Base-by-base conservation (phyloP, 2,329 filamentous ascomycete species). In the Diplodia sapinea region DNA sequence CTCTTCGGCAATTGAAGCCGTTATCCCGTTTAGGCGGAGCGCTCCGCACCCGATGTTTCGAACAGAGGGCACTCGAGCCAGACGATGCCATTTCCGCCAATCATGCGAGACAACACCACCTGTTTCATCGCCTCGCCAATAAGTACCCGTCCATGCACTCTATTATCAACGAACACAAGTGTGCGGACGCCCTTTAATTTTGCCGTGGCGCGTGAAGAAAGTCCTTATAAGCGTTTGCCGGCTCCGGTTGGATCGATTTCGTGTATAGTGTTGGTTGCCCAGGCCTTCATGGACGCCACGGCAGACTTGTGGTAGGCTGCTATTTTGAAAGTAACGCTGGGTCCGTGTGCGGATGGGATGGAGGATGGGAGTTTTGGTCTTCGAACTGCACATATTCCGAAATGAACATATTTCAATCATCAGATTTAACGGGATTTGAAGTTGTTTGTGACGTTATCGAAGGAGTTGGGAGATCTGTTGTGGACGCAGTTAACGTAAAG, bases 51-150 rank as follows among this genome's bases (percentile, higher is more conserved):
- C 49, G 49, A 52, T n/a, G 61, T 54, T 40, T 49, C 47, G 31
- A 64, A 64, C 31, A 13, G 20, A 26, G n/a, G 57, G 17, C 33
- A 43, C 57, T 62, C 20, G 57, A 50, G 61, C 61, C 61, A 54
- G 31, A n/a, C 17, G 33, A n/a, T 43, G 61, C 61, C 61, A 64
- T 51, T 64, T 64, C 61, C 61, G 49, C 61, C 61, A 64, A 64
- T 64, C 49, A 64, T 15, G 29, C 52, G 61, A 64, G 54, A 54
- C 47, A n/a, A 11, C 6, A 13, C 47, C 33, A 6, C 1, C 29
- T 64, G 61, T 64, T 64, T 64, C 61, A 54, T 43, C 11, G 31
- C 43, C 33, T 64, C 49, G 61, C 49, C 31, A 54, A 36, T 36
- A 36, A 15, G n/a, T 29, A 43, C 49, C 47, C 61, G 20, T 52